Evolutionary conservation across 2,329 filamentous ascomycete genomes (phyloP).

Genomic region (Raffaelea albimanens): DNA sequence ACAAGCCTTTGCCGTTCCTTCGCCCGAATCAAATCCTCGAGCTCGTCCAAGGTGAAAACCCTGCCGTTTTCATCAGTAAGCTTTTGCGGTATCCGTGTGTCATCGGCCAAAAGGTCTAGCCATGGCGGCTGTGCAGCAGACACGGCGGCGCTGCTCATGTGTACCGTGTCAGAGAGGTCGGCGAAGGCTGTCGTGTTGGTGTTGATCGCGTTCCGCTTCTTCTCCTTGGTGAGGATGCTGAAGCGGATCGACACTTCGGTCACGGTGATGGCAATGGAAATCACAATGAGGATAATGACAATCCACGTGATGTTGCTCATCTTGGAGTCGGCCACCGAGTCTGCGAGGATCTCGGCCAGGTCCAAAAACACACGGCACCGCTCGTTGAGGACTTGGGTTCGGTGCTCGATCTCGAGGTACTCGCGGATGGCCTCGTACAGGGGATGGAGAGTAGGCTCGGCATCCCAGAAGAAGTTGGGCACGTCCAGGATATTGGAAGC

Average conservation of each 20-base stretch:
- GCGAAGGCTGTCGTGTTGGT: not conserved
- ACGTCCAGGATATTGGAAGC: slow-evolving; percentile 93
- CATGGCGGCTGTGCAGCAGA: not conserved
- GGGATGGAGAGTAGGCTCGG: slow-evolving; percentile 87
- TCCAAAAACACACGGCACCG: slow-evolving; percentile 94
- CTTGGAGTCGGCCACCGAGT: slow-evolving; percentile 86
- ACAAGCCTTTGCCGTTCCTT: slow-evolving; percentile 13
- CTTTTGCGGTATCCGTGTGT: not conserved
- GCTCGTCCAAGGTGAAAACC: slow-evolving; percentile 12
- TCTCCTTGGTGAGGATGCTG: slow-evolving; percentile 51
- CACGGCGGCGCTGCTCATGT: not conserved
- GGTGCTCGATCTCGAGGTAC: slow-evolving; percentile 93
- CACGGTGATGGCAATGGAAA: slow-evolving; percentile 85
- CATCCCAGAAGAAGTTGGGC: slow-evolving; percentile 97
- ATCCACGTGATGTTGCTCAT: slow-evolving; percentile 98
- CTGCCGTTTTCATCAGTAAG: slow-evolving; percentile 1
- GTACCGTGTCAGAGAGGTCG: not conserved
- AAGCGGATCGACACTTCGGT: slow-evolving; percentile 85
- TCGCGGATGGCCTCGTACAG: slow-evolving; percentile 91
- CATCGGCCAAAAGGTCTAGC: not conserved
- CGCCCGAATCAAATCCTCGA: slow-evolving; percentile 13
- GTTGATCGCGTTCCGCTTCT: slow-evolving; percentile 16
- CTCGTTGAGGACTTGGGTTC: slow-evolving; percentile 94
- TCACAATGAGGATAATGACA: slow-evolving; percentile 83
- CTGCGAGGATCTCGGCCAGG: slow-evolving; percentile 86